These are phyloP conservation scores for Calonectria crousiana DNA, from an alignment of 2,329 filamentous ascomycete genomes.

Conservation along the genomic window DNA sequence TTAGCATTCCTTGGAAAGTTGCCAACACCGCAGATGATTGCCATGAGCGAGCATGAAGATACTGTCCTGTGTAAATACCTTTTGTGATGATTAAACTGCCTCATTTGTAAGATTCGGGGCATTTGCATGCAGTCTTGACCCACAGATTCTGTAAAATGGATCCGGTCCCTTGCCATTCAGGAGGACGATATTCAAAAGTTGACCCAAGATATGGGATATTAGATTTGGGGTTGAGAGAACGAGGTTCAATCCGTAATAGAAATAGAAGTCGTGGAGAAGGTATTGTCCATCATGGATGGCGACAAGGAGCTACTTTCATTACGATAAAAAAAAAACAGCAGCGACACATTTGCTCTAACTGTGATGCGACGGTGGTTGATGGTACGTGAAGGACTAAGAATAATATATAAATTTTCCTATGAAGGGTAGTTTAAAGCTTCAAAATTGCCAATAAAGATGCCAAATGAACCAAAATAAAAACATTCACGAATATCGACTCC, in stretches of 20 bases:
- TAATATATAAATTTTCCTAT: conserved; percentile 56
- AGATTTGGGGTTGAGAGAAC: background rate
- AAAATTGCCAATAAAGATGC: too few species aligned
- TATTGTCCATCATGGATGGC: conserved; percentile 40
- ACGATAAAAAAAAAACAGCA: conserved; percentile 38
- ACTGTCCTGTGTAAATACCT: background rate
- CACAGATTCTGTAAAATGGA: background rate
- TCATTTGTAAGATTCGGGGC: background rate
- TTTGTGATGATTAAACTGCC: background rate
- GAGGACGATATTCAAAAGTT: background rate
- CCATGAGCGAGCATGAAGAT: conserved; percentile 1
- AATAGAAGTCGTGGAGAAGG: conserved; percentile 38
- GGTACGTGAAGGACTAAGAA: conserved; percentile 47
- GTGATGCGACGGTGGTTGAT: conserved; percentile 38
- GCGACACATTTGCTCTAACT: conserved; percentile 28
- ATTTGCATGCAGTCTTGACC: background rate
- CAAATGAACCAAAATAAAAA: too few species aligned
- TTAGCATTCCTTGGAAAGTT: background rate
- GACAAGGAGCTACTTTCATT: conserved; percentile 37
- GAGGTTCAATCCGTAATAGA: background rate
- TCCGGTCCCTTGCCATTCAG: background rate
- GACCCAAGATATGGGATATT: background rate
- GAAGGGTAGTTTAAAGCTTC: conserved; percentile 53
- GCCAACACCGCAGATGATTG: background rate
- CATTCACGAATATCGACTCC: too few species aligned